Evolutionary conservation across 1,139 yeast species (phyloP).

Genomic region (Sugiyamaella sp.): DNA sequence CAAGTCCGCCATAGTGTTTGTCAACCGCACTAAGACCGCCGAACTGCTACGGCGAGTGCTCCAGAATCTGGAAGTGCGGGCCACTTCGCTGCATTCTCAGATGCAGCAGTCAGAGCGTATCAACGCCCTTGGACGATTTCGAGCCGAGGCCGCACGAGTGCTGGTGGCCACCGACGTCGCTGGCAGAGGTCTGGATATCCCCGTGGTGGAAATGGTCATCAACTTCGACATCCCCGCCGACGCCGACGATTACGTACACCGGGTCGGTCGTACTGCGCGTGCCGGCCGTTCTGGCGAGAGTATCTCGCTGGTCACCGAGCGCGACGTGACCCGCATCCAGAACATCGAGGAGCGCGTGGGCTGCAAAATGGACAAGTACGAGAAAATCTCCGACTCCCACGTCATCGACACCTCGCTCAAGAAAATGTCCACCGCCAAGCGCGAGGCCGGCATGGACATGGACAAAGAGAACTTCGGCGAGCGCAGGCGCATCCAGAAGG

Average conservation of each 20-base stretch:
- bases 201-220: conserved; percentile 83
- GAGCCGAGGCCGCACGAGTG: conserved; percentile 92
- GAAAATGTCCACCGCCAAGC: conserved; percentile 75
- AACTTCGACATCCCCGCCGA: conserved; percentile 95
- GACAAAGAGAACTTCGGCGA: conserved; percentile 89
- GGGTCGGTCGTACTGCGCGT: conserved; percentile 99
- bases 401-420: conserved; percentile 70
- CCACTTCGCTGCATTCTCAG: conserved; percentile 90
- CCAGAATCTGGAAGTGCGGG: conserved; percentile 71
- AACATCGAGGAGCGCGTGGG: conserved; percentile 86
- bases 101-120: conserved; percentile 93
- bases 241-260: conserved; percentile 93
- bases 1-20: conserved; percentile 77
- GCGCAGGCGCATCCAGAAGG: conserved; percentile 23
- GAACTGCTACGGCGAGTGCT: conserved; percentile 80
- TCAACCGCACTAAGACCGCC: conserved; percentile 87
- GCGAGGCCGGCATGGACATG: conserved; percentile 93
- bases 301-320: conserved; percentile 76
- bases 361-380: conserved; percentile 73
- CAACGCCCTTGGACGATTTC: conserved; percentile 85
- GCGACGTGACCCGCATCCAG: conserved; percentile 78
- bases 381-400: conserved; percentile 69
- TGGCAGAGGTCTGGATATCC: conserved; percentile 95
- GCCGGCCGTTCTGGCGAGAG: conserved; percentile 84
- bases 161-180: conserved; percentile 96